Base-by-base conservation (phyloP, 2,329 filamentous ascomycete species). In the Rhinocladiella mackenziei region DNA sequence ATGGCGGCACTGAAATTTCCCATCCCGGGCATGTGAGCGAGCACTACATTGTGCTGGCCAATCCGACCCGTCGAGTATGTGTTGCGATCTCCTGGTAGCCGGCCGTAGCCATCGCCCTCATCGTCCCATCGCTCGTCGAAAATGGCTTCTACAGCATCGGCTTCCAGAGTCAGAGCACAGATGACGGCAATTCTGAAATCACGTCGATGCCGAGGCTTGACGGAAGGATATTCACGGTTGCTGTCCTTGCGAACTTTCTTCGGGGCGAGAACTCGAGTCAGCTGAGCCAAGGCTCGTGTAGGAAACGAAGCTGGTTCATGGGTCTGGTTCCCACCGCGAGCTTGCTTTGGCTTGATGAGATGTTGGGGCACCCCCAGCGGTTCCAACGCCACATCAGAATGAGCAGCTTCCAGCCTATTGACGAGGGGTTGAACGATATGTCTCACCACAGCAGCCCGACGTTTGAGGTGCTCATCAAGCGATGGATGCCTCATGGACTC, bases 111-210 rank as follows among this genome's bases (percentile, higher is more conserved):
- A 75, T 89, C 87, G 65, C 94, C 86, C 81, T 95, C 94, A 80
- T 96, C 86, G 75, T 95, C 91, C 87, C 89, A 97, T 86, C 96
- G 95, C 83, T 94, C 89, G 63, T 88, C 88, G 13, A 92, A 97
- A 20, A 45, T 20, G 7, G 23, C 19, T 13, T 35, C 15, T 13
- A 45, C 36, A 11, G 30, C 29, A 11, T 45, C 37, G n/a, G 29
- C 36, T 25, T 45, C 43, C 13, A 45, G 15, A 6, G 36, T 15
- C 5, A 45, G 25, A 5, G 43, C 43, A 14, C 43, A 45, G 20
- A 45, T 39, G 7, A 45, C 35, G 15, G 43, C 43, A 20, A 45
- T 38, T 13, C 36, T 34, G 23, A 45, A 45, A 22, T 40, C 36
- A 3, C 25, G 14, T 9, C 43, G 36, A 28, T 11, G 22, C 11